phyloP scores from a whole-genome alignment of 805 yeast genomes.

The Clavispora vitiphila region DNA sequence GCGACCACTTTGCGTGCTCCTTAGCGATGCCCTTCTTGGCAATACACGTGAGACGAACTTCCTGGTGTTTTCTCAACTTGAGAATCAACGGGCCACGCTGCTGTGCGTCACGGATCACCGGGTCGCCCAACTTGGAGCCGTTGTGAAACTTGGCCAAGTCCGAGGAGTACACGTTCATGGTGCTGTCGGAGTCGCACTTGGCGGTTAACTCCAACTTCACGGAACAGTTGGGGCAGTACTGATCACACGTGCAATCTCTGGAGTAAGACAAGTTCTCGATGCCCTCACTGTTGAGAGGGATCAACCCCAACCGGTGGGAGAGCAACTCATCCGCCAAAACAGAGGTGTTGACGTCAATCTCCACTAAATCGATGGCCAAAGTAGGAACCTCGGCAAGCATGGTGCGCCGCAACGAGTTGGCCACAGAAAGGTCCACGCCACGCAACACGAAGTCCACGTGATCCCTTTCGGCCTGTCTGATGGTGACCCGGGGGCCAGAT shows the following conservation, averaged over 20 bases:
- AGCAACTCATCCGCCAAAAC: slow-evolving; percentile 96
- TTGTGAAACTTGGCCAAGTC: slow-evolving; percentile 52
- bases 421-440: slow-evolving; percentile 84
- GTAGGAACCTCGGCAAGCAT: slow-evolving; percentile 98
- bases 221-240: slow-evolving; percentile 92
- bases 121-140: slow-evolving; percentile 62
- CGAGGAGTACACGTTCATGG: slow-evolving; percentile 85
- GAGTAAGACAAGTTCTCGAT: slow-evolving; percentile 82
- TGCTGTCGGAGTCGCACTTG: slow-evolving; percentile 80
- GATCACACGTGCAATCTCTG: slow-evolving; percentile 96
- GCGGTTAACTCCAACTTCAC: slow-evolving; percentile 84
- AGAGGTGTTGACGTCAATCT: slow-evolving; percentile 86
- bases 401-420: slow-evolving; percentile 85
- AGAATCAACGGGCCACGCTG: slow-evolving; percentile 86
- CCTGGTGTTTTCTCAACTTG: slow-evolving; percentile 89
- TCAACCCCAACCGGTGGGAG: slow-evolving; percentile 87
- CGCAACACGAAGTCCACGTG: slow-evolving; percentile 85
- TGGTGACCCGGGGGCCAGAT: slow-evolving; percentile 75
- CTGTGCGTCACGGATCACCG: slow-evolving; percentile 74
- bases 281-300: slow-evolving; percentile 81
- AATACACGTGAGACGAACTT: slow-evolving; percentile 79
- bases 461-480: slow-evolving; percentile 79
- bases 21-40: slow-evolving; percentile 97
- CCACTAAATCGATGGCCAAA: slow-evolving; percentile 92
- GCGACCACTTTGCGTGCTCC: slow-evolving; percentile 99